These are phyloP conservation scores for Pyrenophora teres DNA, from an alignment of 2,329 filamentous ascomycete genomes.

Conservation along the genomic window DNA sequence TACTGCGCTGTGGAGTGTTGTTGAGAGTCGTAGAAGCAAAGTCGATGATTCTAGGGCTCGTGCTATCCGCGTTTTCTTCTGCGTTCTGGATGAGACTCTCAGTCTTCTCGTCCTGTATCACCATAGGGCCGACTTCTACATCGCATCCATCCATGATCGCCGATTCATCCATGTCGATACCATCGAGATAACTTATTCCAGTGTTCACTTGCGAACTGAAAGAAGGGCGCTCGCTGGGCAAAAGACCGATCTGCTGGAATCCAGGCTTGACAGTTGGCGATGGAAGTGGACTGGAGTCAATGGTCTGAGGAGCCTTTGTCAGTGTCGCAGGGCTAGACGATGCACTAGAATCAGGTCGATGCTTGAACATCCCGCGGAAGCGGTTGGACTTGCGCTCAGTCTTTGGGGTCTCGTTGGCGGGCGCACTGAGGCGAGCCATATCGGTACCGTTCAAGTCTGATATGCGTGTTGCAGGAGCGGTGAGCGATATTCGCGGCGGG, in stretches of 20 bases:
- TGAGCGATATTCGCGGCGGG: no score
- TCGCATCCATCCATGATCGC: no score
- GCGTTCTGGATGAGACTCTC: no score
- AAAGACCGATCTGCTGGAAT: constrained; percentile 12
- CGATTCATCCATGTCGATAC: no score
- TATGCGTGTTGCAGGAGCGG: no score
- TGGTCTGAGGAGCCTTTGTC: neutral
- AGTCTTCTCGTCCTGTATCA: no score
- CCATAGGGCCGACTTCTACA: no score
- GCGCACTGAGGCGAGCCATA: constrained; percentile 18
- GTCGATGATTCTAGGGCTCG: no score
- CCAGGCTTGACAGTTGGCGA: constrained; percentile 9
- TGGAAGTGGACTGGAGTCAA: neutral
- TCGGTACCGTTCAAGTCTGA: neutral
- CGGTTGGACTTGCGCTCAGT: constrained; percentile 10
- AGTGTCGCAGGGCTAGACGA: neutral
- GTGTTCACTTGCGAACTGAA: neutral
- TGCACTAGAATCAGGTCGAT: neutral
- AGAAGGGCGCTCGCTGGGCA: constrained; percentile 12
- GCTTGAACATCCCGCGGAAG: constrained; percentile 17
- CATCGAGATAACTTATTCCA: neutral
- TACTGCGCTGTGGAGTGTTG: neutral
- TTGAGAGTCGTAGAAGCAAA: no score
- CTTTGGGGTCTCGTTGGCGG: constrained; percentile 10
- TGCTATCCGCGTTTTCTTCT: neutral